Conservation (phyloP, 73 alveolate species). For the Stentor roeselii region DNA sequence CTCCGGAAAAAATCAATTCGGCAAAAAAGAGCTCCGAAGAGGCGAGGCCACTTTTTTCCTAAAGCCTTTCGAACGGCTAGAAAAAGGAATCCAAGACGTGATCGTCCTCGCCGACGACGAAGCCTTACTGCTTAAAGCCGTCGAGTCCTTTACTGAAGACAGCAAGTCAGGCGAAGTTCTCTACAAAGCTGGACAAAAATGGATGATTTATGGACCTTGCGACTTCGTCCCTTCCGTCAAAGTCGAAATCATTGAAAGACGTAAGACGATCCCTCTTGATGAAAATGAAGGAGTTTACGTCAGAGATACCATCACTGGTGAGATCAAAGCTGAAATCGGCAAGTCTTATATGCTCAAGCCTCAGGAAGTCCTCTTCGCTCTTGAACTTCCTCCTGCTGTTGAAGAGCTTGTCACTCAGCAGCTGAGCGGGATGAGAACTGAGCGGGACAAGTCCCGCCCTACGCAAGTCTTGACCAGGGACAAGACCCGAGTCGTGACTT, state of each 20-base stretch:
- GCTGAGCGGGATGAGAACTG: not conserved
- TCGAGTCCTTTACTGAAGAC: constrained; percentile 27
- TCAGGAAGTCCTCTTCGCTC: constrained; percentile 65
- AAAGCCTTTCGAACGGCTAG: constrained; percentile 69
- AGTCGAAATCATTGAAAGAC: constrained; percentile 57
- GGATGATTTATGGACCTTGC: constrained; percentile 85
- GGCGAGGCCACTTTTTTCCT: constrained; percentile 74
- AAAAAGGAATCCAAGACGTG: constrained; percentile 41
- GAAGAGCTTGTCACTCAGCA: constrained; percentile 43
- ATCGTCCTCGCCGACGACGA: constrained; percentile 71
- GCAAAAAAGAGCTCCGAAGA: constrained; percentile 53
- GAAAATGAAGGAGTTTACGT: constrained; percentile 83
- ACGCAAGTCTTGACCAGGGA: constrained; percentile 32
- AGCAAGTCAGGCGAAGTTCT: not conserved
- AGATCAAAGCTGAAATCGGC: constrained; percentile 70
- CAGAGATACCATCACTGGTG: constrained; percentile 67
- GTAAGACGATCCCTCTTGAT: constrained; percentile 67
- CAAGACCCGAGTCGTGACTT: constrained; percentile 50
- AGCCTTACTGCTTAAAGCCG: constrained; percentile 67
- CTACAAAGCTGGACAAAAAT: constrained; percentile 60
- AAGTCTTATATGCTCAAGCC: constrained; percentile 63
- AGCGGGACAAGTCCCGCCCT: constrained; percentile 29
- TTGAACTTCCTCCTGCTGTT: constrained; percentile 50
- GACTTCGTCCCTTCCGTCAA: constrained; percentile 68
- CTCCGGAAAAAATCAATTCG: constrained; percentile 44